Percentiles rank a stretch among this genome's conserved stretches.
phyloP scores from a whole-genome alignment of 805 yeast genomes.

The Ogataea pini region DNA sequence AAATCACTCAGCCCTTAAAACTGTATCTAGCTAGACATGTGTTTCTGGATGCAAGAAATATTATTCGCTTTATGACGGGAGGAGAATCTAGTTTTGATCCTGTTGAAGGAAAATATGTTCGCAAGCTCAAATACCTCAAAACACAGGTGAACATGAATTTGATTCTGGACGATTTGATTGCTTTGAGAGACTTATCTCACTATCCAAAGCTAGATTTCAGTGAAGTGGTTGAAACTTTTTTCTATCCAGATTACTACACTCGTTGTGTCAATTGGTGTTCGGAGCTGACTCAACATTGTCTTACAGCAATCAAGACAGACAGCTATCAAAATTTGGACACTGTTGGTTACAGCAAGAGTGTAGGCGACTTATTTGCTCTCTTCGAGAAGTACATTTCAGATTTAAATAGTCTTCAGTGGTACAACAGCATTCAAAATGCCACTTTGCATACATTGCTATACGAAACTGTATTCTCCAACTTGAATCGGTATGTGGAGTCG shows the following conservation, averaged over 20 bases:
- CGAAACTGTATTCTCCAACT: constrained; percentile 14
- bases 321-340: constrained; percentile 12
- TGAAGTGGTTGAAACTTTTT: constrained; percentile 7
- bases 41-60: constrained; percentile 13
- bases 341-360: constrained; percentile 20
- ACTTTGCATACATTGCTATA: constrained; percentile 13
- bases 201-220: constrained; percentile 12
- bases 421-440: constrained; percentile 15
- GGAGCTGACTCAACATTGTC: constrained; percentile 9
- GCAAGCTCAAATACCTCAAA: constrained; percentile 7
- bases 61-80: constrained; percentile 16
- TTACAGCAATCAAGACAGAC: constrained; percentile 13
- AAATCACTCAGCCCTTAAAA: constrained; percentile 10
- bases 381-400: constrained; percentile 14
- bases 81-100: constrained; percentile 8
- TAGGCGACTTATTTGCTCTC: constrained; percentile 14
- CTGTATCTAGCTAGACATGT: constrained; percentile 16
- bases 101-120: constrained; percentile 6
- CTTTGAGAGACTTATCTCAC: constrained; percentile 13
- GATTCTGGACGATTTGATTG: constrained; percentile 13
- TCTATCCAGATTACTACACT: constrained; percentile 20
- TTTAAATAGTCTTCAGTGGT: constrained; percentile 12
- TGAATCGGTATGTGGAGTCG: constrained; percentile 9
- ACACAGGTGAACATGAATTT: constrained; percentile 2
- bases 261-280: constrained; percentile 18